phyloP scores from a whole-genome alignment of 2,329 filamentous ascomycete genomes.

The Exophiala oligosperma region DNA sequence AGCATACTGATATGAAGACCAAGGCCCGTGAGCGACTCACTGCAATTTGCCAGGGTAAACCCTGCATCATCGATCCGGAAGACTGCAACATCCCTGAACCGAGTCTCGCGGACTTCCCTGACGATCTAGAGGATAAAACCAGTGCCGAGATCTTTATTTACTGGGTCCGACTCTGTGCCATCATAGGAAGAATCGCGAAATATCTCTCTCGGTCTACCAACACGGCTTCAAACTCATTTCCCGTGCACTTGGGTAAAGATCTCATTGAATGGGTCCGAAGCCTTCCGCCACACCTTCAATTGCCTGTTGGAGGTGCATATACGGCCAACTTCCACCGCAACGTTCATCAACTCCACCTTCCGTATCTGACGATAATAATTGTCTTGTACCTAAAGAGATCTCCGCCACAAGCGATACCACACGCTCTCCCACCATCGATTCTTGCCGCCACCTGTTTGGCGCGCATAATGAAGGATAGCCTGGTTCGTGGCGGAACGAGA shows the following conservation, averaged over 20 bases:
- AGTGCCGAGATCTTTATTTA: slow-evolving; percentile 45
- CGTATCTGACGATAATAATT: slow-evolving; percentile 45
- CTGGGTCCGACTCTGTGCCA: slow-evolving; percentile 44
- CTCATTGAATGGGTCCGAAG: slow-evolving; percentile 39
- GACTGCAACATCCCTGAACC: slow-evolving; percentile 45
- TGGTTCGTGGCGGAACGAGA: slow-evolving; percentile 34
- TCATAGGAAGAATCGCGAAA: slow-evolving; percentile 44
- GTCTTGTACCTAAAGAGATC: slow-evolving; percentile 41
- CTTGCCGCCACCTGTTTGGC: slow-evolving; percentile 43
- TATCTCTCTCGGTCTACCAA: slow-evolving; percentile 32
- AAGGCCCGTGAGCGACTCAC: slow-evolving; percentile 40
- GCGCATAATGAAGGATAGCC: slow-evolving; percentile 40
- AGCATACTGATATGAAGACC: too few species aligned
- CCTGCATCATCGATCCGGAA: slow-evolving; percentile 45
- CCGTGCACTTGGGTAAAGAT: slow-evolving; percentile 34
- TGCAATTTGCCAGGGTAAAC: slow-evolving; percentile 46
- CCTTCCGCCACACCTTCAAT: slow-evolving; percentile 36
- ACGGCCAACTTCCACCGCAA: slow-evolving; percentile 41
- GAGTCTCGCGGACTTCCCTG: slow-evolving; percentile 41
- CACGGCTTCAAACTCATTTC: slow-evolving; percentile 20
- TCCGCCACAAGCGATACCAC: slow-evolving; percentile 37
- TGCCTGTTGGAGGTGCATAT: slow-evolving; percentile 34
- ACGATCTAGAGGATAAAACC: slow-evolving; percentile 30
- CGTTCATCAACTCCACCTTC: slow-evolving; percentile 45
- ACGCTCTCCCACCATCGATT: slow-evolving; percentile 39